Percentiles rank a stretch among this genome's conserved stretches.
phyloP scores from a whole-genome alignment of 1,139 yeast genomes.

The Lodderomyces jiufengensis region DNA sequence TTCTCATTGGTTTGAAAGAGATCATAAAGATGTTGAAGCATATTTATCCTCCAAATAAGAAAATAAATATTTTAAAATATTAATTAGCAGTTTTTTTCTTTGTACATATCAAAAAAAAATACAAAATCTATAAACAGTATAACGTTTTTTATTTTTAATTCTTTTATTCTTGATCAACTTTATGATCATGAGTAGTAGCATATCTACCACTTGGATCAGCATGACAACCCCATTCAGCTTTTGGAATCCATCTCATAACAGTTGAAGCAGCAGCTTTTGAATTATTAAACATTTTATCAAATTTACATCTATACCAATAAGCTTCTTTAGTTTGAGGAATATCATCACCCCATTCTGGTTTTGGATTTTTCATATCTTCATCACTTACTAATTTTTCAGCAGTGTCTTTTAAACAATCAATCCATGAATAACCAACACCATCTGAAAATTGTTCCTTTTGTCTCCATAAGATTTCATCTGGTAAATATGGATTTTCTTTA shows the following conservation, averaged over 20 bases:
- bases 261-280: slow-evolving; percentile 93
- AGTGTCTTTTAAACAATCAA: slow-evolving; percentile 92
- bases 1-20: slow-evolving; percentile 45
- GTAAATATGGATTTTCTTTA: slow-evolving; percentile 81
- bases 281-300: slow-evolving; percentile 82
- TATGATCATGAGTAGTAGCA: slow-evolving; percentile 78
- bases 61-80: no score
- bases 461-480: slow-evolving; percentile 96
- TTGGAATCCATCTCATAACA: slow-evolving; percentile 99
- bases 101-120: no score
- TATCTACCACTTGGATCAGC: slow-evolving; percentile 98
- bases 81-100: no score
- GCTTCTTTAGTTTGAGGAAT: slow-evolving; percentile 98
- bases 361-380: slow-evolving; percentile 84
- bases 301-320: slow-evolving; percentile 96
- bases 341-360: slow-evolving; percentile 94
- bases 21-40: slow-evolving; percentile 21
- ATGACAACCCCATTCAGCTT: slow-evolving; percentile 99
- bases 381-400: slow-evolving; percentile 86
- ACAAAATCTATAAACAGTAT: not conserved
- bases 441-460: slow-evolving; percentile 99
- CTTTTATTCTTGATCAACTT: slow-evolving; percentile 25
- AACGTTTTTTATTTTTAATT: not conserved
- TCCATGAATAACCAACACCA: slow-evolving; percentile 99
- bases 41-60: slow-evolving; percentile 19